Conservation (phyloP, 352 stramenopile species). For the Pilasporangium apinafurcum region DNA sequence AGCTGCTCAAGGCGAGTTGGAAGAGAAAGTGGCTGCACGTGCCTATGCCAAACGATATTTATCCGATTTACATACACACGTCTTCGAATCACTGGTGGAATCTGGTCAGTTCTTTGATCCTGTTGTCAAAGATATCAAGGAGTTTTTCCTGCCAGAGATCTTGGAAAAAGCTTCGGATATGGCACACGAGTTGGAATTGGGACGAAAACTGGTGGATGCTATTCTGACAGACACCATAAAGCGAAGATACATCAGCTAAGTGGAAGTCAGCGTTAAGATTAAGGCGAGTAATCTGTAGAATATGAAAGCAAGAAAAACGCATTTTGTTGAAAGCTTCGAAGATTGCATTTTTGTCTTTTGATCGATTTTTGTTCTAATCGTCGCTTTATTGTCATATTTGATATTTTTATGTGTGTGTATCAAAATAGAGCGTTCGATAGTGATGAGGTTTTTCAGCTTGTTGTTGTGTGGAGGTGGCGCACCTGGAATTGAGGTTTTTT, state of each 20-base stretch:
- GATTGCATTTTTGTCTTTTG: too few species aligned
- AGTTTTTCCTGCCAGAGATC: conserved; percentile 72
- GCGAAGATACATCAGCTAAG: conserved; percentile 10
- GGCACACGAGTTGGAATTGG: conserved; percentile 33
- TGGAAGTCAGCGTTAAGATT: too few species aligned
- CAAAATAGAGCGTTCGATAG: too few species aligned
- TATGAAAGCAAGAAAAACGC: too few species aligned
- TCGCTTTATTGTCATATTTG: too few species aligned
- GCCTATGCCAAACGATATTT: conserved; percentile 89
- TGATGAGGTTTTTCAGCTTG: too few species aligned
- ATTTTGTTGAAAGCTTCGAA: too few species aligned
- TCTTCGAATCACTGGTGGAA: conserved; percentile 85
- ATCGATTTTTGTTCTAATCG: too few species aligned
- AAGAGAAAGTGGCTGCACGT: conserved; percentile 89
- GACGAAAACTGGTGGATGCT: conserved; percentile 21
- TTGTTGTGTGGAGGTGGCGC: too few species aligned
- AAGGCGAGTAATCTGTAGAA: too few species aligned
- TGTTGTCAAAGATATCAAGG: conserved; percentile 71
- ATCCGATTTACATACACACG: conserved; percentile 71
- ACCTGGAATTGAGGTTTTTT: too few species aligned
- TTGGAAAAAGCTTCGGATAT: conserved; percentile 33
- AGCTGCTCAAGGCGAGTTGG: conserved; percentile 72
- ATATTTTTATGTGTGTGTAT: too few species aligned
- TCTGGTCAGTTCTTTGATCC: conserved; percentile 89
- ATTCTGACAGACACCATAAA: conserved; percentile 24